These are phyloP conservation scores for Penicillium mononematosum DNA, from an alignment of 495 filamentous ascomycete genomes.

Conservation along the genomic window DNA sequence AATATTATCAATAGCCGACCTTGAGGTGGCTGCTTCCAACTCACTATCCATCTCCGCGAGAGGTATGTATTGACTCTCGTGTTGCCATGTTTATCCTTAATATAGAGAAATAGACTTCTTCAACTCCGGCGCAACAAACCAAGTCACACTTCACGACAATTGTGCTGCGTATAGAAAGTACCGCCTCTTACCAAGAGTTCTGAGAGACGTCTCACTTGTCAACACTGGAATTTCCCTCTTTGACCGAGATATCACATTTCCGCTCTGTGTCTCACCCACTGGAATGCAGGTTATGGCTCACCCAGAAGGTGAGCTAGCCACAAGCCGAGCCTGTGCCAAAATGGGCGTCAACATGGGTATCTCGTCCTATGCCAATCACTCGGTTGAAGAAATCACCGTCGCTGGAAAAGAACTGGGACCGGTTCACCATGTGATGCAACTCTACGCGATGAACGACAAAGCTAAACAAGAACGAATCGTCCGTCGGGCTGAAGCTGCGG, in stretches of 20 bases:
- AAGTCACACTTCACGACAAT: slow-evolving; percentile 48
- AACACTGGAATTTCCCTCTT: slow-evolving; percentile 46
- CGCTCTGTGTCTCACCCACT: slow-evolving; percentile 56
- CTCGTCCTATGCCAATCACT: slow-evolving; percentile 51
- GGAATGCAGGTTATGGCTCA: slow-evolving; percentile 65
- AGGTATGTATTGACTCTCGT: slow-evolving; percentile 13
- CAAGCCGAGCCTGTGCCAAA: slow-evolving; percentile 55
- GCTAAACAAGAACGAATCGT: slow-evolving; percentile 55
- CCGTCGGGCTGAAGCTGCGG: slow-evolving; percentile 39
- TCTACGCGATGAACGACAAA: slow-evolving; percentile 71
- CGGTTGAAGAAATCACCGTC: slow-evolving; percentile 55
- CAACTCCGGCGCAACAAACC: slow-evolving; percentile 48
- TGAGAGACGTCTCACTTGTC: slow-evolving; percentile 49
- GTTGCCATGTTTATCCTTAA: neutral
- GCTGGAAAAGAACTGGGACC: slow-evolving; percentile 34
- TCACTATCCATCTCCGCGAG: slow-evolving; percentile 12
- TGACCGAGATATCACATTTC: slow-evolving; percentile 33
- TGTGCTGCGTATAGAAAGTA: slow-evolving; percentile 44
- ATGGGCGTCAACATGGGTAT: slow-evolving; percentile 51
- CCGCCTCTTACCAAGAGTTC: slow-evolving; percentile 48
- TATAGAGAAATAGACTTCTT: slow-evolving; percentile 38
- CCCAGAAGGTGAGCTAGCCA: slow-evolving; percentile 62
- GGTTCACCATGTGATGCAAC: slow-evolving; percentile 61
- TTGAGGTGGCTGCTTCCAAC: slow-evolving; percentile 18
- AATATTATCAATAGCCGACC: slow-evolving; percentile 24